Conservation (phyloP, 23 red algal species). For the Gracilariopsis chorda region DNA sequence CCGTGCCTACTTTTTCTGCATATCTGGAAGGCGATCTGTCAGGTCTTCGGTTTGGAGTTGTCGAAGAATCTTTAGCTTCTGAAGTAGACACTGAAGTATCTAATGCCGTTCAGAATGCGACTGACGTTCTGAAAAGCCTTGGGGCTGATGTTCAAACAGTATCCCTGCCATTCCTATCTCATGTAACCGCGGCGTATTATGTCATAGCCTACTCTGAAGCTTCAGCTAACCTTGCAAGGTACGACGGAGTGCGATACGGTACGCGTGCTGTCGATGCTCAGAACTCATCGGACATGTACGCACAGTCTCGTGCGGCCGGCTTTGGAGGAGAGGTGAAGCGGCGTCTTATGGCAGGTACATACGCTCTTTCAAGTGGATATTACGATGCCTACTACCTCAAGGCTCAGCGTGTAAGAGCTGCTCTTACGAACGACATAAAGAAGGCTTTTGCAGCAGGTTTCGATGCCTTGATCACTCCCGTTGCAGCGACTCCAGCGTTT, state of each 20-base stretch:
- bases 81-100: conserved; percentile 32
- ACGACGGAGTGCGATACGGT: conserved; percentile 95
- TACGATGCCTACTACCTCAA: conserved; percentile 90
- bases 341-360: conserved; percentile 88
- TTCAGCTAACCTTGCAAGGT: conserved; percentile 93
- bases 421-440: conserved; percentile 41
- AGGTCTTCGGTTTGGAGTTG: conserved; percentile 47
- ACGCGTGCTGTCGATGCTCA: conserved; percentile 46
- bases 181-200: conserved; percentile 77
- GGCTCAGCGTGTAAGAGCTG: conserved; percentile 72
- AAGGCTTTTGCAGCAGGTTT: conserved; percentile 49
- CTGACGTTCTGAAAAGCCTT: conserved; percentile 35
- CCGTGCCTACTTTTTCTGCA: conserved; percentile 36
- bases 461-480: conserved; percentile 73
- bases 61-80: conserved; percentile 52
- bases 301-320: conserved; percentile 43
- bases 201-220: conserved; percentile 85
- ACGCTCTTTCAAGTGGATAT: conserved; percentile 85
- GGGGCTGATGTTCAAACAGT: conserved; percentile 56
- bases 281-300: conserved; percentile 62
- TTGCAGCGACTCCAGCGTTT: conserved; percentile 74
- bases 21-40: conserved; percentile 36
- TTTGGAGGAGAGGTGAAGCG: conserved; percentile 87
- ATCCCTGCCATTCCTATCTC: conserved; percentile 54
- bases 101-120: conserved; percentile 24